phyloP scores from a whole-genome alignment of 768 basidiomycete species.

The Mycena rebaudengoi region DNA sequence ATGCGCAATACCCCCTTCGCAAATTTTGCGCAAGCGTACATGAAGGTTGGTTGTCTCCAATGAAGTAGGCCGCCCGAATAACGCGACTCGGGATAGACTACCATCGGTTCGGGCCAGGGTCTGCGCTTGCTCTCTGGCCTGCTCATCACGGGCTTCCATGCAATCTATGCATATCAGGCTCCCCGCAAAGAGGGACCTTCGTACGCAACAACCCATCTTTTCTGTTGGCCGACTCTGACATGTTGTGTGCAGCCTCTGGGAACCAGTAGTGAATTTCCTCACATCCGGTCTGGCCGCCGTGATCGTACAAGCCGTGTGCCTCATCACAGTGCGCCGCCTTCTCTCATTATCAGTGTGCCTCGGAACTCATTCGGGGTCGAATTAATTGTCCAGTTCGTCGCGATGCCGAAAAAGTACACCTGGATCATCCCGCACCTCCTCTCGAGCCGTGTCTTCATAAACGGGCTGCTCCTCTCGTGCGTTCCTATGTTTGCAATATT shows the following conservation, averaged over 20 bases:
- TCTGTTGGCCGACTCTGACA: neutral
- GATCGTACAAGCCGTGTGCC: slow-evolving; percentile 29
- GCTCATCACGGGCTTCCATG: neutral
- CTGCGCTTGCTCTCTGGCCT: slow-evolving; percentile 23
- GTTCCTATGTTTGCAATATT: neutral
- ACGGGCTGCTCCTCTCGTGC: slow-evolving; percentile 32
- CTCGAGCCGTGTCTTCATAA: slow-evolving; percentile 36
- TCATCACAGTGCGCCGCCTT: slow-evolving; percentile 24
- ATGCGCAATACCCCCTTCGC: slow-evolving; percentile 23
- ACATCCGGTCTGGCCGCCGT: slow-evolving; percentile 29
- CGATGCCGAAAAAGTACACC: slow-evolving; percentile 27
- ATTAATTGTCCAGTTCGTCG: slow-evolving; percentile 26
- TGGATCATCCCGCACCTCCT: slow-evolving; percentile 40
- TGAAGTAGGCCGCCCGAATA: too few species aligned
- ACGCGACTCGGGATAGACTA: neutral
- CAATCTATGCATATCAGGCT: neutral
- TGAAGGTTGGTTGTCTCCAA: neutral
- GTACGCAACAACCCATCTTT: neutral
- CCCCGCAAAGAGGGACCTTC: neutral
- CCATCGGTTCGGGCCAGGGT: slow-evolving; percentile 20
- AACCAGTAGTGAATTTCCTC: slow-evolving; percentile 29
- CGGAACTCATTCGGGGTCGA: too few species aligned
- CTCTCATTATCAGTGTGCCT: too few species aligned
- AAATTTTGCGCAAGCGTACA: neutral
- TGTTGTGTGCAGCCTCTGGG: slow-evolving; percentile 4